Conservation (phyloP, 495 filamentous ascomycete genomes). For the Penicillium crystallinum region DNA sequence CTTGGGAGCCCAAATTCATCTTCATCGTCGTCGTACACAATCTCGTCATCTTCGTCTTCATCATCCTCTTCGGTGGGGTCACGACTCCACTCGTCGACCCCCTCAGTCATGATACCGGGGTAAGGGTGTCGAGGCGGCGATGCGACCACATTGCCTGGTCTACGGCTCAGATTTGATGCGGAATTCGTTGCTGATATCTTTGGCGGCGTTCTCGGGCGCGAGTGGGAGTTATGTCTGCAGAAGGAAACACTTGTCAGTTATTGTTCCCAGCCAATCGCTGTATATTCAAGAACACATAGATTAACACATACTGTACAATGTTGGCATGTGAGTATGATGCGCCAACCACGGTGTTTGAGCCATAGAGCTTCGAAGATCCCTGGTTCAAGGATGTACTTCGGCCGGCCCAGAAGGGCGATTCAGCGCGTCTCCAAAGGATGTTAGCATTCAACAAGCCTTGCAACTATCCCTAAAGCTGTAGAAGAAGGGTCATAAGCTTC, state of each 20-base stretch:
- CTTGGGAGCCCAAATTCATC: slow-evolving; percentile 94
- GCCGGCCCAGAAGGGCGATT: slow-evolving; percentile 87
- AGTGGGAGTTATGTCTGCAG: slow-evolving; percentile 48
- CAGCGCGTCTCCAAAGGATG: slow-evolving; percentile 50
- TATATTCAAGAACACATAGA: slow-evolving; percentile 20
- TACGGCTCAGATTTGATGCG: slow-evolving; percentile 49
- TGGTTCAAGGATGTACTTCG: slow-evolving; percentile 40
- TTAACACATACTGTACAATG: slow-evolving; percentile 74
- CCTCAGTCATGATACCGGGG: slow-evolving; percentile 67
- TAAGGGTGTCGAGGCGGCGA: slow-evolving; percentile 67
- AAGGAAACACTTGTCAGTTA: slow-evolving; percentile 19
- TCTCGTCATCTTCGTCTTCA: slow-evolving; percentile 57
- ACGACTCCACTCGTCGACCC: slow-evolving; percentile 69
- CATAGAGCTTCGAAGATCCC: slow-evolving; percentile 48
- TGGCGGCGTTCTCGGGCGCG: slow-evolving; percentile 60
- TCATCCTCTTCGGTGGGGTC: slow-evolving; percentile 51
- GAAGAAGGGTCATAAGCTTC: neutral
- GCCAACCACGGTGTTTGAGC: slow-evolving; percentile 78
- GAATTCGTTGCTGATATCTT: slow-evolving; percentile 36
- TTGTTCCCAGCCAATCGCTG: neutral
- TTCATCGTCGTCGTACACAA: slow-evolving; percentile 79
- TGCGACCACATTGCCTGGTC: slow-evolving; percentile 44
- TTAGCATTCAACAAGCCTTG: slow-evolving; percentile 22
- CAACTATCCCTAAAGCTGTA: slow-evolving; percentile 1
- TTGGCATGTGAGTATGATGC: slow-evolving; percentile 96